A percentile compares a stretch with the other conserved stretches of the same genome.
Conservation (phyloP, 169 alveolate genomes). For the Plasmodium yoelii region DNA sequence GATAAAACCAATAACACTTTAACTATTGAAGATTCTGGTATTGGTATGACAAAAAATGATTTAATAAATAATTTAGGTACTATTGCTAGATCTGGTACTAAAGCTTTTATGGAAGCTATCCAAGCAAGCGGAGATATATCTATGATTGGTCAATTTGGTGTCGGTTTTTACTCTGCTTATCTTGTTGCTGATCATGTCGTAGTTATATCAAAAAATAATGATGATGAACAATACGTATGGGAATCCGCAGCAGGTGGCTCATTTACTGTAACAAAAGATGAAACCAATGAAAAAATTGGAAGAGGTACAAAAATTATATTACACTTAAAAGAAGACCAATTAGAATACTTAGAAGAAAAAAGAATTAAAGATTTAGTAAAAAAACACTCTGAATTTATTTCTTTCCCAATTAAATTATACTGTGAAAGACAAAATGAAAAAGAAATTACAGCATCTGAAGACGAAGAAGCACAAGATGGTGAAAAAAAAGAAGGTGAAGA, state of each 20-base stretch:
- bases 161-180: slow-evolving; percentile 99
- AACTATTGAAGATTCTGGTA: slow-evolving; percentile 98
- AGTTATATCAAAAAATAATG: slow-evolving; percentile 96
- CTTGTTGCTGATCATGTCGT: slow-evolving; percentile 98
- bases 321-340: slow-evolving; percentile 97
- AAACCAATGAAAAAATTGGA: slow-evolving; percentile 89
- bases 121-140: slow-evolving; percentile 98
- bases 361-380: slow-evolving; percentile 98
- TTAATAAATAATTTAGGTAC: slow-evolving; percentile 98
- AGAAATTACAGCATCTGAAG: slow-evolving; percentile 99
- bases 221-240: slow-evolving; percentile 98
- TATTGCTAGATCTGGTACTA: slow-evolving; percentile 99
- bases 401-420: slow-evolving; percentile 98
- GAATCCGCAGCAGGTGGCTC: slow-evolving; percentile 99
- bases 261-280: slow-evolving; percentile 96
- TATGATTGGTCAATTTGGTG: slow-evolving; percentile 99
- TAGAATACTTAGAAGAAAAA: slow-evolving; percentile 98
- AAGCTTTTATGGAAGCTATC: slow-evolving; percentile 99
- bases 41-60: slow-evolving; percentile 99
- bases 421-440: slow-evolving; percentile 98
- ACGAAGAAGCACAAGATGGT: slow-evolving; percentile 91
- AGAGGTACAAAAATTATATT: slow-evolving; percentile 98
- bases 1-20: slow-evolving; percentile 97
- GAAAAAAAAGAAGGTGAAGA: slow-evolving; percentile 72
- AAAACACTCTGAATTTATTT: slow-evolving; percentile 99